A percentile compares a stretch with the other conserved stretches of the same genome.
Evolutionary conservation across 2,329 filamentous ascomycete genomes (phyloP).

Genomic region (Alternaria sp.): DNA sequence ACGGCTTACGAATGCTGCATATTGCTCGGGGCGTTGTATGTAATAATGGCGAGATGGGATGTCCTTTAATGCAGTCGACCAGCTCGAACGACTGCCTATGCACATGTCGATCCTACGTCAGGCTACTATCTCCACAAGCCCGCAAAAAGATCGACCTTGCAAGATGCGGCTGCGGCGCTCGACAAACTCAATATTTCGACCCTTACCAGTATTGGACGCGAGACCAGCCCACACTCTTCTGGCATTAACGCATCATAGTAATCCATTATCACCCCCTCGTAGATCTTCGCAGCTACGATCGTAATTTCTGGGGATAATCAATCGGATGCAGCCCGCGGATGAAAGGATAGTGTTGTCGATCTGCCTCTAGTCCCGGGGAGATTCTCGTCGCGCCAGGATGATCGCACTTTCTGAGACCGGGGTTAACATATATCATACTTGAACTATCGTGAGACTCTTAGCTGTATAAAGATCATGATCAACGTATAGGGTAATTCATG

Average conservation of each 20-base stretch:
- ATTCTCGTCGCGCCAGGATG: constrained; percentile 8
- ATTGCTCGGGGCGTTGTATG: neutral
- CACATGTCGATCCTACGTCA: constrained; percentile 5
- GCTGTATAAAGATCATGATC: neutral
- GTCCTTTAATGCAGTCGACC: constrained; percentile 4
- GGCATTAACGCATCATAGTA: neutral
- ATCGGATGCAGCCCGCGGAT: constrained; percentile 4
- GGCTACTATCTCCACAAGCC: constrained; percentile 2
- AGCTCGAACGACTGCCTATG: neutral
- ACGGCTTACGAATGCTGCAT: constrained; percentile 14
- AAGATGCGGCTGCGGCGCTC: neutral
- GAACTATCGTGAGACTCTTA: neutral
- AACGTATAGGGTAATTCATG: neutral
- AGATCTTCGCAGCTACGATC: constrained; percentile 9
- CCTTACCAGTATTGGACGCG: neutral
- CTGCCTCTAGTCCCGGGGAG: constrained; percentile 11
- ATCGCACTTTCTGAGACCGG: constrained; percentile 7
- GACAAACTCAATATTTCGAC: neutral
- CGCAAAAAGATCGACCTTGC: neutral
- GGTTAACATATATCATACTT: neutral
- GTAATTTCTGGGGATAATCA: constrained; percentile 1
- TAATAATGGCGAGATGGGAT: neutral
- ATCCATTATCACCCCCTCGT: constrained; percentile 3
- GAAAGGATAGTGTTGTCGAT: constrained; percentile 13
- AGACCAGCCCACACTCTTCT: neutral